Base-by-base conservation (phyloP, 305 asterid genomes). In the Plantago rigida region DNA sequence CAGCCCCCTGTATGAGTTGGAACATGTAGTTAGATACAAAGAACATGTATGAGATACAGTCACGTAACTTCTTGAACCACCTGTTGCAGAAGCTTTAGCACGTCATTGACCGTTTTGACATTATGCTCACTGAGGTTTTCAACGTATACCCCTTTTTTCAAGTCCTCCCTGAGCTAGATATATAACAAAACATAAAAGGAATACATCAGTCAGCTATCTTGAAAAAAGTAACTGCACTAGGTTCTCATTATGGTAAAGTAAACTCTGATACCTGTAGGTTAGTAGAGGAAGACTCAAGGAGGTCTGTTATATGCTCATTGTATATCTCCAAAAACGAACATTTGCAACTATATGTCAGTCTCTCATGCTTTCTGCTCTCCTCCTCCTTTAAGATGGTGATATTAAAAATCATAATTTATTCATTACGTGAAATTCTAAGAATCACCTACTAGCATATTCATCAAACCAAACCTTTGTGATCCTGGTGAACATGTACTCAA, bases 301-400 rank as follows among this genome's bases (percentile, higher is more conserved):
- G 96, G 73, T 88, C 96, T 1, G 93, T 85, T 75, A 88, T 85
- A 41, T 87, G 96, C 74, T 87, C 96, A 51, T 87, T 87, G 72
- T 87, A 87, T 69, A 87, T 85, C 84, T 87, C 96, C 29, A 84
- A 76, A 75, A 87, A 87, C 36, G 94, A 87, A 68, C 96, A 87
- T 71, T 82, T 88, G 82, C 96, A 88, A 78, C 86, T 85, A 69
- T 82, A 88, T 61, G 74, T 66, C 64, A 88, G 77, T 65, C 82
- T 73, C 80, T 85, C 93, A 2, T 69, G 62, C 75, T 71, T 73
- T 74, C 86, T 76, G 54, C 75, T 73, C 77, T 83, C 86, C 70
- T 88, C 94, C 70, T 85, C 96, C 96, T 87, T 64, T 39, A 75
- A 54, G 47, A 74, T 61, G 51, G 24, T 14, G 45, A 75, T 54